phyloP scores from a whole-genome alignment of 768 basidiomycete genomes.

The Pleurotus eryngii region DNA sequence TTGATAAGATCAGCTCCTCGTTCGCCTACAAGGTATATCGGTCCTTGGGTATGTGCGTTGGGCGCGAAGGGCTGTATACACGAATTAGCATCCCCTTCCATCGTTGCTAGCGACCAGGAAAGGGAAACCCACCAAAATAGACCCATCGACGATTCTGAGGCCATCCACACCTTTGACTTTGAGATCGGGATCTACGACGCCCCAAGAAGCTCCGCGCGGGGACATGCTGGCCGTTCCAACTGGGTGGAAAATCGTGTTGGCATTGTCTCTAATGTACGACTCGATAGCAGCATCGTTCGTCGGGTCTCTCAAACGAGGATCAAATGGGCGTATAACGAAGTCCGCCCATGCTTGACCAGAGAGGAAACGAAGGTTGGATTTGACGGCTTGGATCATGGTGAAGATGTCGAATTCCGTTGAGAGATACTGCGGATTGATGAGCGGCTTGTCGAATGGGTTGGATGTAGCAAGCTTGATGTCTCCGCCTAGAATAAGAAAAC shows the following conservation, averaged over 20 bases:
- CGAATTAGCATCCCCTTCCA: neutral
- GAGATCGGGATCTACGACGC: constrained; percentile 36
- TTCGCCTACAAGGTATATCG: constrained; percentile 25
- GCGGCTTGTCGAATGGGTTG: constrained; percentile 39
- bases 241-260: constrained; percentile 29
- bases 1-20: constrained; percentile 27
- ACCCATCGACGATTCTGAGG: constrained; percentile 37
- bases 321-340: constrained; percentile 18
- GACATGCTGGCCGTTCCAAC: constrained; percentile 33
- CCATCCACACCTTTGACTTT: constrained; percentile 32
- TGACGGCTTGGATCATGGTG: constrained; percentile 25
- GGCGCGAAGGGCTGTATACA: constrained; percentile 20
- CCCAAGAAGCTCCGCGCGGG: constrained; percentile 20
- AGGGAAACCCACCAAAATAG: constrained; percentile 24
- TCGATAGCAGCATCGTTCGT: constrained; percentile 27
- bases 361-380: constrained; percentile 19
- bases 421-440: constrained; percentile 49
- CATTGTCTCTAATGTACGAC: constrained; percentile 19
- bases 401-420: constrained; percentile 22
- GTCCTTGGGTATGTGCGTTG: constrained; percentile 22
- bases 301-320: constrained; percentile 17
- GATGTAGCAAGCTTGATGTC: constrained; percentile 31
- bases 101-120: neutral
- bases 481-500: constrained; percentile 18
- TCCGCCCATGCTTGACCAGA: constrained; percentile 23